Evolutionary conservation across 345 rosid genomes (phyloP).

Genomic region (Moricandia moricandioides): DNA sequence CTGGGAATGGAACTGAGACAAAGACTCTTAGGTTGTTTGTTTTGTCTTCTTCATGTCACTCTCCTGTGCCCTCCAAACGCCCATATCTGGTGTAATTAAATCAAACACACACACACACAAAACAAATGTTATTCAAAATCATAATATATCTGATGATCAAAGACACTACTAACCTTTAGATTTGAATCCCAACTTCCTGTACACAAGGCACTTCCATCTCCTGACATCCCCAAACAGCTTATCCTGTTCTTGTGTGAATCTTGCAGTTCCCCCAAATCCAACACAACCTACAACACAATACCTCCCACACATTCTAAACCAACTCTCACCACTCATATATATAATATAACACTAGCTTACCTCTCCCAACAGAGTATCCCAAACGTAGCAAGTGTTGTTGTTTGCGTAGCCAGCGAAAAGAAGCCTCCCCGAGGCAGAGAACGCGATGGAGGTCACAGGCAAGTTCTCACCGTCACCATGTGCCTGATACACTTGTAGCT

Average conservation of each 20-base stretch:
- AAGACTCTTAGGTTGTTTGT: conserved; percentile 4
- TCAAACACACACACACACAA: background rate
- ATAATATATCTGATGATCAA: background rate
- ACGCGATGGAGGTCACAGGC: conserved; percentile 78
- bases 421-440: conserved; percentile 95
- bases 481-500: conserved; percentile 80
- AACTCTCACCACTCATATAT: conserved; percentile 13
- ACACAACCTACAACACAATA: conserved; percentile 58
- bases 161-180: conserved; percentile 65
- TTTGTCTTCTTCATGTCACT: conserved; percentile 45
- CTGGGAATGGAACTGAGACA: conserved; percentile 1
- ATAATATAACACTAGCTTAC: conserved; percentile 38
- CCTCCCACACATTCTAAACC: background rate
- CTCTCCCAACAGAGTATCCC: conserved; percentile 95
- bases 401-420: conserved; percentile 76
- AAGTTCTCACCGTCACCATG: conserved; percentile 48
- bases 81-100: conserved; percentile 64
- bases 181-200: conserved; percentile 99
- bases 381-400: conserved; percentile 72
- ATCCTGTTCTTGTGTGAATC: conserved; percentile 72
- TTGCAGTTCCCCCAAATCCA: conserved; percentile 71
- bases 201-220: conserved; percentile 99
- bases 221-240: conserved; percentile 89
- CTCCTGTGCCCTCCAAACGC: conserved; percentile 92
- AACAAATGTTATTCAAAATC: background rate